Conservation (phyloP, 805 yeast genomes). For the Saccharomyces paradoxus region DNA sequence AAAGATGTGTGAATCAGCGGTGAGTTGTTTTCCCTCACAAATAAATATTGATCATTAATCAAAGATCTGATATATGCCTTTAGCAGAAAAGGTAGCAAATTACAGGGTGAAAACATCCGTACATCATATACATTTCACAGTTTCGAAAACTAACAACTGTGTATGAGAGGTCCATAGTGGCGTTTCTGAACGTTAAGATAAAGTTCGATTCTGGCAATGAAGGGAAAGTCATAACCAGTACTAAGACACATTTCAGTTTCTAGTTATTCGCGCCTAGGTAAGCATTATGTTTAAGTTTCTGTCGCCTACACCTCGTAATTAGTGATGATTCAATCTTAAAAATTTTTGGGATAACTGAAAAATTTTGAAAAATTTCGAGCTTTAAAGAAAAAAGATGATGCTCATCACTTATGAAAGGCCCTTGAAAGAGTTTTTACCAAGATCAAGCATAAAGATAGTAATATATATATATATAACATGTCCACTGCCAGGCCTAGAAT, state of each 20-base stretch:
- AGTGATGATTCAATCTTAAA: background rate
- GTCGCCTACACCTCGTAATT: background rate
- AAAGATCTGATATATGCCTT: background rate
- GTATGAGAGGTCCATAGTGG: background rate
- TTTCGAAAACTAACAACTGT: background rate
- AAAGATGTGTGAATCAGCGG: background rate
- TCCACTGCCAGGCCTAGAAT: conserved; percentile 64
- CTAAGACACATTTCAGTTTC: background rate
- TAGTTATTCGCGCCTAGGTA: background rate
- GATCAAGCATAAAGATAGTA: background rate
- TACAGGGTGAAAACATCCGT: background rate
- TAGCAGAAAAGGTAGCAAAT: background rate
- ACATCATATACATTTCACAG: background rate
- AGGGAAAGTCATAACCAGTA: background rate
- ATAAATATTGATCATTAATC: background rate
- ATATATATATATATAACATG: conserved; percentile 37
- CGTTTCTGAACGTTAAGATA: background rate
- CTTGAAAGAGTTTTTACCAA: background rate
- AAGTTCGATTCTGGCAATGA: background rate
- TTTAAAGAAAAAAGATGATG: background rate
- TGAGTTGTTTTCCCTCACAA: background rate
- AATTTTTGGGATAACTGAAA: background rate
- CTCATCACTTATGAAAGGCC: background rate
- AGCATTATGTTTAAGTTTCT: background rate
- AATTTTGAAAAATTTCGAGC: background rate